Conservation (phyloP, 2,329 filamentous ascomycete genomes). For the Sphaerulina musiva region DNA sequence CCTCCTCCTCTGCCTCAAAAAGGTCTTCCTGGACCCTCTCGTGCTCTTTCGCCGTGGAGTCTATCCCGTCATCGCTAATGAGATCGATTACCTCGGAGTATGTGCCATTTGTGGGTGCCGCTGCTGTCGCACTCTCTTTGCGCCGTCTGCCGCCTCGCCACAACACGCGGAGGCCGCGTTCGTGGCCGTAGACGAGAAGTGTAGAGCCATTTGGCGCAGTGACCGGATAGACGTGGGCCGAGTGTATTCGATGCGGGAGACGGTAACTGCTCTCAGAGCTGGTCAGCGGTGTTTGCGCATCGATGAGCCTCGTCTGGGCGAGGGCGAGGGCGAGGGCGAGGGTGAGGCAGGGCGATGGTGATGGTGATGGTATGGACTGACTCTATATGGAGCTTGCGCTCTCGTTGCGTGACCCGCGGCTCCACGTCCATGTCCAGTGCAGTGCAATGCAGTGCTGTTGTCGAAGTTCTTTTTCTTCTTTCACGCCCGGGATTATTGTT, state of each 20-base stretch:
- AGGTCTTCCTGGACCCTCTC: slow-evolving; percentile 29
- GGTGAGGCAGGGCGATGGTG: neutral
- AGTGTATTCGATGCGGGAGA: slow-evolving; percentile 52
- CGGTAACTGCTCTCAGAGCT: slow-evolving; percentile 46
- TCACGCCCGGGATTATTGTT: slow-evolving; percentile 9
- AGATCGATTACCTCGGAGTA: slow-evolving; percentile 48
- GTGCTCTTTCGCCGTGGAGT: slow-evolving; percentile 18
- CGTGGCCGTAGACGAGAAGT: slow-evolving; percentile 55
- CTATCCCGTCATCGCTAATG: slow-evolving; percentile 51
- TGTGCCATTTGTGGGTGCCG: slow-evolving; percentile 10
- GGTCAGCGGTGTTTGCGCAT: slow-evolving; percentile 6
- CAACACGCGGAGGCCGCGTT: slow-evolving; percentile 51
- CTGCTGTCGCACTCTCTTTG: slow-evolving; percentile 6
- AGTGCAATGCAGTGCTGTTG: neutral
- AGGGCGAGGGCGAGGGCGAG: no score
- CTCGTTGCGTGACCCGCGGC: slow-evolving; percentile 28
- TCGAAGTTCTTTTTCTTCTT: slow-evolving; percentile 2
- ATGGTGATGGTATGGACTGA: slow-evolving; percentile 10
- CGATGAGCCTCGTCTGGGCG: neutral
- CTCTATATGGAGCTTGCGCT: slow-evolving; percentile 32
- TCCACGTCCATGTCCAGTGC: slow-evolving; percentile 13
- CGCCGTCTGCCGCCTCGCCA: slow-evolving; percentile 52
- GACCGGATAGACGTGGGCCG: slow-evolving; percentile 52
- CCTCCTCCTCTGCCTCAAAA: slow-evolving; percentile 52
- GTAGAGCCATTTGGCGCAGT: slow-evolving; percentile 56